Evolutionary conservation across 164 flowering plant species (phyloP).

Genomic region (Tetrastigma voinierianum): DNA sequence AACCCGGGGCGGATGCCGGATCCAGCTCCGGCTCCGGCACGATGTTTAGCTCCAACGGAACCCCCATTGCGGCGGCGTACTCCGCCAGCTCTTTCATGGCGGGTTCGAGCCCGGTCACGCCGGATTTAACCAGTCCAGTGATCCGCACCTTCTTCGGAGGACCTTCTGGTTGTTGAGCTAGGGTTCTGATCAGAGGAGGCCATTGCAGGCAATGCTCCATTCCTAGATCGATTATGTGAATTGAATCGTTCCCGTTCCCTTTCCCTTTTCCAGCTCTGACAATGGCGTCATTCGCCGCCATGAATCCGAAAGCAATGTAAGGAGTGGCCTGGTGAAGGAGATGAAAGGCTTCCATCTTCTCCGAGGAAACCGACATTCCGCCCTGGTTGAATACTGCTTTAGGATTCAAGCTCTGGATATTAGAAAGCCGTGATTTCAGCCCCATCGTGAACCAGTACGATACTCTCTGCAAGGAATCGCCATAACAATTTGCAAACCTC

Average conservation of each 20-base stretch:
- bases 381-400: no score
- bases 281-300: conserved; percentile 67
- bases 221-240: conserved; percentile 62
- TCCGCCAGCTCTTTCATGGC: no score
- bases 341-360: conserved; percentile 52
- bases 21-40: no score
- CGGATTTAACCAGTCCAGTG: conserved; percentile 41
- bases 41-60: no score
- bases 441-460: conserved; percentile 51
- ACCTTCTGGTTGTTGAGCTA: conserved; percentile 47
- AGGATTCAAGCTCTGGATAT: conserved; percentile 33
- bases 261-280: conserved; percentile 40
- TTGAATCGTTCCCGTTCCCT: conserved; percentile 31
- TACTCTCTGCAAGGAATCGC: conserved; percentile 59
- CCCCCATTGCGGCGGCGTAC: no score
- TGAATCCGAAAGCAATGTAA: conserved; percentile 56
- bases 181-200: conserved; percentile 45
- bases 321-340: conserved; percentile 62
- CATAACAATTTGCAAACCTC: conserved; percentile 39
- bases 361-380: no score
- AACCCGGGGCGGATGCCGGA: conserved; percentile 24
- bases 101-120: no score
- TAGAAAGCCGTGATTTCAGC: conserved; percentile 44
- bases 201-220: conserved; percentile 58
- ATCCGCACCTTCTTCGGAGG: no score